Percentiles rank a stretch among this genome's conserved stretches.
Conservation (phyloP, 495 filamentous ascomycete genomes). For the Chaetomium cochliodes region DNA sequence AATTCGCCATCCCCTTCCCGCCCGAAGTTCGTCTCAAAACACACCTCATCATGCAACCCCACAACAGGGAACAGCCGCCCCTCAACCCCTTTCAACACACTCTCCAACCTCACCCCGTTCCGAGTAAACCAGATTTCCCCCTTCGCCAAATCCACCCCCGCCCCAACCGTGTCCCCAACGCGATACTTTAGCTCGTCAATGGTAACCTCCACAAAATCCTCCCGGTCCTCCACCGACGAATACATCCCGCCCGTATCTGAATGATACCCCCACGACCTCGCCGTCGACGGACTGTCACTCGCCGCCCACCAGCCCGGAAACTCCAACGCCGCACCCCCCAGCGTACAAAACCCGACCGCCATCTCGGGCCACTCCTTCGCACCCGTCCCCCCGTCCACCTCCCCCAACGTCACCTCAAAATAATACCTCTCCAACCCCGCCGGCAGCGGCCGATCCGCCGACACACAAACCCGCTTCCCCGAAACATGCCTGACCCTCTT, state of each 20-base stretch:
- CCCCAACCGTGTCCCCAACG: conserved; percentile 29
- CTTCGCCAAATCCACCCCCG: conserved; percentile 26
- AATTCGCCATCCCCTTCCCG: conserved; percentile 13
- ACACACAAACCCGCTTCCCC: conserved; percentile 18
- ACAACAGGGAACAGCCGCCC: conserved; percentile 30
- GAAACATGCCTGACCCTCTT: conserved; percentile 13
- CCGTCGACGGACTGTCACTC: neutral
- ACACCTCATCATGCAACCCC: conserved; percentile 22
- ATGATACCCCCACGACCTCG: conserved; percentile 27
- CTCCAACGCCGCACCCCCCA: conserved; percentile 26
- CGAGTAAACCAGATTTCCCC: conserved; percentile 32
- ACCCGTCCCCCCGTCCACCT: neutral
- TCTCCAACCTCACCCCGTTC: conserved; percentile 23
- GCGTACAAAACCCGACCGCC: conserved; percentile 30
- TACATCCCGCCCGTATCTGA: conserved; percentile 24
- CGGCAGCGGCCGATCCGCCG: conserved; percentile 30
- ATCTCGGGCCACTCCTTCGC: conserved; percentile 9
- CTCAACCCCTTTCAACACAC: conserved; percentile 14
- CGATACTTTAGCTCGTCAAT: conserved; percentile 2
- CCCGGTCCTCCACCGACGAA: neutral
- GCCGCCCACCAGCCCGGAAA: conserved; percentile 26
- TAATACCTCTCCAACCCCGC: conserved; percentile 30
- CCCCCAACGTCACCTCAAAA: conserved; percentile 26
- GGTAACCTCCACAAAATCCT: neutral
- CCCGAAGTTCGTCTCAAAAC: conserved; percentile 29